phyloP scores from a whole-genome alignment of 306 rosid species.

The Lupinus albus region DNA sequence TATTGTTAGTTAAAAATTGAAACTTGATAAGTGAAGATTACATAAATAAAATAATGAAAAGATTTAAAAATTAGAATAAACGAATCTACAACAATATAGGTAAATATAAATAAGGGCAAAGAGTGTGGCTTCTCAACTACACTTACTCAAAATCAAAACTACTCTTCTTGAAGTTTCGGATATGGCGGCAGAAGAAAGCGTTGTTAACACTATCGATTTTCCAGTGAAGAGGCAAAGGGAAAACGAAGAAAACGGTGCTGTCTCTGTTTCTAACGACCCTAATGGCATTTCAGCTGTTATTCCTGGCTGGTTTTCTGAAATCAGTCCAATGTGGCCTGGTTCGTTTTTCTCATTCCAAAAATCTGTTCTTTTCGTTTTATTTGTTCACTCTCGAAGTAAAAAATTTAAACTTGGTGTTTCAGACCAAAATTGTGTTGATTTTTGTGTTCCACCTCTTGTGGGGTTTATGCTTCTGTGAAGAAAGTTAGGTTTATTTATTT shows the following conservation, averaged over 20 bases:
- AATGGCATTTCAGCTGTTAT: conserved; percentile 63
- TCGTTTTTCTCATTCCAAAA: conserved; percentile 30
- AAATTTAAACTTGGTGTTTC: background rate
- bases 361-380: conserved; percentile 9
- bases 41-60: too few relatives aligned
- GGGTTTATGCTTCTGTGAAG: background rate
- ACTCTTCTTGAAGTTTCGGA: background rate
- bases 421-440: background rate
- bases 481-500: conserved; percentile 18
- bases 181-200: conserved; percentile 66
- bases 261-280: conserved; percentile 45
- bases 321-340: conserved; percentile 99
- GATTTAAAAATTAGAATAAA: too few relatives aligned
- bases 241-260: conserved; percentile 64
- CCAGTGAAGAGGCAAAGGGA: conserved; percentile 68
- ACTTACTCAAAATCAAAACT: background rate
- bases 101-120: background rate
- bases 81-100: too few relatives aligned
- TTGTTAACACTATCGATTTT: conserved; percentile 46
- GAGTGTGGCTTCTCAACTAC: background rate
- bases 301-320: conserved; percentile 98
- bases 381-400: conserved; percentile 11
- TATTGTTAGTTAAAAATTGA: too few relatives aligned
- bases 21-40: too few relatives aligned
- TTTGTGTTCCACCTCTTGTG: background rate